phyloP scores from a whole-genome alignment of 1,284 basidiomycete genomes.

The Cutaneotrichosporon arboriforme region DNA sequence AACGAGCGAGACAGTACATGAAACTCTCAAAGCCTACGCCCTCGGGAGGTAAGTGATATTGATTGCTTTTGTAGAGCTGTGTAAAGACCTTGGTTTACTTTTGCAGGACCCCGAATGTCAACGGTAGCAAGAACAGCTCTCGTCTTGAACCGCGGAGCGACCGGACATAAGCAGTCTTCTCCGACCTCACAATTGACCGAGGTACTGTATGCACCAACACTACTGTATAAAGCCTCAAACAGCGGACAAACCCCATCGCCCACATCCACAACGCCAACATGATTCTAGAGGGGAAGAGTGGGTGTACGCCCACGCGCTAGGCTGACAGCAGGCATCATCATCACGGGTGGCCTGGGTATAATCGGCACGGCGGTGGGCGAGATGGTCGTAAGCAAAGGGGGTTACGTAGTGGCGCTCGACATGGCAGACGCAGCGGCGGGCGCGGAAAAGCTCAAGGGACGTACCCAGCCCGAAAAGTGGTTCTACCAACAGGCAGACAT shows the following conservation, averaged over 20 bases:
- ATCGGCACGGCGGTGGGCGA: slow-evolving; percentile 1
- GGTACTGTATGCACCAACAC: too few relatives aligned
- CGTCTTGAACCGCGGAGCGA: too few relatives aligned
- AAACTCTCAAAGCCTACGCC: too few relatives aligned
- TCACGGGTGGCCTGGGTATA: slow-evolving; percentile 6
- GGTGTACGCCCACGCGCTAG: background rate
- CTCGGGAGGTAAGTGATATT: too few relatives aligned
- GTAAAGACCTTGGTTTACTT: too few relatives aligned
- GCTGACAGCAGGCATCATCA: background rate
- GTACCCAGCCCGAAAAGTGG: background rate
- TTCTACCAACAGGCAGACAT: slow-evolving; percentile 15
- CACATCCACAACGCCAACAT: background rate
- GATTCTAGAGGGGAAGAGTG: slow-evolving; percentile 1
- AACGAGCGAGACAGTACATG: too few relatives aligned
- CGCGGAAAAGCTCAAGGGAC: background rate
- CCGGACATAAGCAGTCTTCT: too few relatives aligned
- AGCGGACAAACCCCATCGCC: background rate
- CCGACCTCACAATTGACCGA: too few relatives aligned
- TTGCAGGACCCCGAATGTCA: too few relatives aligned
- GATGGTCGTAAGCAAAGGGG: slow-evolving; percentile 1
- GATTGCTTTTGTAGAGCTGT: too few relatives aligned
- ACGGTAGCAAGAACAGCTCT: too few relatives aligned
- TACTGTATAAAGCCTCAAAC: too few relatives aligned
- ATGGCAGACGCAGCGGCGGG: background rate
- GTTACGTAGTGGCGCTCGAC: slow-evolving; percentile 2